A percentile compares a stretch with the other conserved stretches of the same genome.
Conservation (phyloP, 2,329 filamentous ascomycete species). For the Talaromyces sp. region DNA sequence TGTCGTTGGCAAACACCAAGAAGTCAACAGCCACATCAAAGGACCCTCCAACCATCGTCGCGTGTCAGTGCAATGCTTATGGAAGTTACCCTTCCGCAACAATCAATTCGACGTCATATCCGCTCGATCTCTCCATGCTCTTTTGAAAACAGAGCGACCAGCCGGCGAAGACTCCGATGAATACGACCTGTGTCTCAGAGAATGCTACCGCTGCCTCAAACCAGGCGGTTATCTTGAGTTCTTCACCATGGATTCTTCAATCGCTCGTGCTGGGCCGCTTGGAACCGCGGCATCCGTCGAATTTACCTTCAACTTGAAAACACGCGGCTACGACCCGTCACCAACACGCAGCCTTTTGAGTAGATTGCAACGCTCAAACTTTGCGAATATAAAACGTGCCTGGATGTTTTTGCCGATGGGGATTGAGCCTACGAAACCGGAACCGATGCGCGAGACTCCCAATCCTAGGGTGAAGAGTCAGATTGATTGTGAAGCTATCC, state of each 20-base stretch:
- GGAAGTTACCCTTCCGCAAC: slow-evolving; percentile 78
- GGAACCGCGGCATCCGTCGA: slow-evolving; percentile 83
- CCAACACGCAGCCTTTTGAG: slow-evolving; percentile 78
- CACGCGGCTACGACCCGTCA: slow-evolving; percentile 80
- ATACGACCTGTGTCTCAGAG: slow-evolving; percentile 78
- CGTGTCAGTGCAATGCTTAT: slow-evolving; percentile 72
- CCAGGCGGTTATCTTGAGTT: slow-evolving; percentile 93
- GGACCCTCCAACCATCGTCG: slow-evolving; percentile 86
- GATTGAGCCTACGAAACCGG: slow-evolving; percentile 44
- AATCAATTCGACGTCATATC: slow-evolving; percentile 89
- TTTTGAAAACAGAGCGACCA: slow-evolving; percentile 67
- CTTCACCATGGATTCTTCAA: slow-evolving; percentile 81
- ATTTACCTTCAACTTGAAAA: slow-evolving; percentile 86
- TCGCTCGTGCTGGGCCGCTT: slow-evolving; percentile 76
- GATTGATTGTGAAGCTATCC: slow-evolving; percentile 57
- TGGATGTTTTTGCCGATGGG: slow-evolving; percentile 91
- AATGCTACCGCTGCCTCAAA: slow-evolving; percentile 88
- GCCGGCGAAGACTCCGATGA: slow-evolving; percentile 71
- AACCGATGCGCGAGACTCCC: slow-evolving; percentile 44
- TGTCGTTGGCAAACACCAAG: slow-evolving; percentile 71
- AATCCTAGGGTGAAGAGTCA: slow-evolving; percentile 36
- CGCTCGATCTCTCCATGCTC: slow-evolving; percentile 77
- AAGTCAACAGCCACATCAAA: slow-evolving; percentile 70
- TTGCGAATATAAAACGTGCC: slow-evolving; percentile 73
- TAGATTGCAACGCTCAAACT: slow-evolving; percentile 71